These are phyloP conservation scores for Hura crepitans DNA, from an alignment of 441 rosid genomes.

Conservation along the genomic window DNA sequence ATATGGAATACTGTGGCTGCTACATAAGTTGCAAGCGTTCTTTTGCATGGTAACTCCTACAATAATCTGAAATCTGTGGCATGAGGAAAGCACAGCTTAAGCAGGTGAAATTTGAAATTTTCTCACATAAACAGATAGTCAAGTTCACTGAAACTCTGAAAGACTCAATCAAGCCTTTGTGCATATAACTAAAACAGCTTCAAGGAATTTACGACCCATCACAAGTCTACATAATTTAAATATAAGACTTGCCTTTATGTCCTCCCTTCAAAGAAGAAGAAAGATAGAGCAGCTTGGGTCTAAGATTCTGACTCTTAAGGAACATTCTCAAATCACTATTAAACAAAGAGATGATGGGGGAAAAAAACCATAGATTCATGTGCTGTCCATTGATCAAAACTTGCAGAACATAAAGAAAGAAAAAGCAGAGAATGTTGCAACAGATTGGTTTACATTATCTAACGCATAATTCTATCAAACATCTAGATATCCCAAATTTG, in stretches of 20 bases:
- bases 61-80: background rate
- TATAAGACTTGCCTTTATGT: background rate
- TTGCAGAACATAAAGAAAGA: background rate
- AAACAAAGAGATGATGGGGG: too few species aligned
- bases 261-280: background rate
- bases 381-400: background rate
- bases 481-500: background rate
- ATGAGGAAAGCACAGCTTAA: background rate
- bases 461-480: background rate
- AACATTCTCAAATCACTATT: too few species aligned
- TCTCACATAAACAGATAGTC: background rate
- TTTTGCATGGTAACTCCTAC: background rate
- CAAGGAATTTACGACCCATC: background rate
- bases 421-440: background rate
- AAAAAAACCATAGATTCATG: background rate
- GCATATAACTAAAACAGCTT: background rate
- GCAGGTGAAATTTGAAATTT: background rate
- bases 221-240: background rate
- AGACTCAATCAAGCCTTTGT: background rate
- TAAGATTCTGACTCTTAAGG: background rate
- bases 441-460: background rate
- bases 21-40: background rate
- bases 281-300: background rate
- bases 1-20: background rate
- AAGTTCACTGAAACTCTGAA: background rate